Conservation (phyloP, 225 moss, liverwort and hornwort genomes). For the Asterella californica region DNA sequence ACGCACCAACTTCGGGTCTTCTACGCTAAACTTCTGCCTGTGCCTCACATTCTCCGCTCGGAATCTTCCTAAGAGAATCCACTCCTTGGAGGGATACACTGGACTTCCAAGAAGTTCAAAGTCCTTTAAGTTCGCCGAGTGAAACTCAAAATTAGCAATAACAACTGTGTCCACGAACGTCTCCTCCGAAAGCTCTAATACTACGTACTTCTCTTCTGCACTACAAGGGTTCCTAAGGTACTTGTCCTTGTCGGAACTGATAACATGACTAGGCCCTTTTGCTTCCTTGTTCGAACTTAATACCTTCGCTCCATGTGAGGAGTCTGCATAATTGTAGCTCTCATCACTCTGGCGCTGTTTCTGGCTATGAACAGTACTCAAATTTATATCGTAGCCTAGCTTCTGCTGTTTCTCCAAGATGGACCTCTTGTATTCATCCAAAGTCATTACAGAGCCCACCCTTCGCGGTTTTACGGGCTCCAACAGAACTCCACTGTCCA, state of each 20-base stretch:
- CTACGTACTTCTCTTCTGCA: constrained; percentile 71
- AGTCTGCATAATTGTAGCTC: constrained; percentile 73
- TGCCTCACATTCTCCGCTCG: constrained; percentile 88
- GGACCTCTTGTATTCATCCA: constrained; percentile 80
- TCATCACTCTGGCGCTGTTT: constrained; percentile 63
- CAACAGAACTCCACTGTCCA: constrained; percentile 15
- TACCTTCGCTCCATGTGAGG: constrained; percentile 74
- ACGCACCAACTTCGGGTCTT: constrained; percentile 77
- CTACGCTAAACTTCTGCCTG: constrained; percentile 69
- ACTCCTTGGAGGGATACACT: constrained; percentile 67
- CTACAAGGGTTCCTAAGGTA: constrained; percentile 92
- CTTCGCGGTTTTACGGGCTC: constrained; percentile 42
- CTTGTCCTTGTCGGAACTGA: constrained; percentile 80
- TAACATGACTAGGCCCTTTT: constrained; percentile 75
- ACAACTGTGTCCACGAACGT: constrained; percentile 73
- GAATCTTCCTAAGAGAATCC: constrained; percentile 72
- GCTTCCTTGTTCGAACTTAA: constrained; percentile 81
- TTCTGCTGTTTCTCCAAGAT: constrained; percentile 39
- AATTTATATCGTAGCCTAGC: constrained; percentile 42
- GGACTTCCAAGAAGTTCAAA: constrained; percentile 89
- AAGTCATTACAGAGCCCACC: constrained; percentile 60
- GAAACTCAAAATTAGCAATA: constrained; percentile 85
- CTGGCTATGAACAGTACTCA: constrained; percentile 52
- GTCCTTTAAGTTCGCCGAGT: constrained; percentile 76
- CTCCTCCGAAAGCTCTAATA: constrained; percentile 80